Percentiles rank a stretch among this genome's conserved stretches.
Evolutionary conservation across 106 monocot genomes (phyloP).

Genomic region (Xerophyta viscosa): DNA sequence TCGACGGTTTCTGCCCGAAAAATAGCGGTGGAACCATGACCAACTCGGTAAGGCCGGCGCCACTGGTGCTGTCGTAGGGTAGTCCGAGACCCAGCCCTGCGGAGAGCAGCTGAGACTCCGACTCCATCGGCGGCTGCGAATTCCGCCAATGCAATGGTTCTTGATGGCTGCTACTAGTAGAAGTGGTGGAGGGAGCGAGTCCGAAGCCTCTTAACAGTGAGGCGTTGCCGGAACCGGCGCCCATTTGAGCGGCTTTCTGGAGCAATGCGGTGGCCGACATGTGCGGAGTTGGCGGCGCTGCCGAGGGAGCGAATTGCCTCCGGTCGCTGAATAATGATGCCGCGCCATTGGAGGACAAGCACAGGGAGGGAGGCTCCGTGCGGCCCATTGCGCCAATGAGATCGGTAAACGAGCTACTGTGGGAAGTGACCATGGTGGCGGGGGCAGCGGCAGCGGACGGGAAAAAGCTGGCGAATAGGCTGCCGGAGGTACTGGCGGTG

Average conservation of each 20-base stretch:
- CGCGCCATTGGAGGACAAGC: constrained; percentile 24
- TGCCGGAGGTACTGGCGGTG: constrained; percentile 7
- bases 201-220: constrained; percentile 46
- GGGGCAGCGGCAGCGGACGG: constrained; percentile 11
- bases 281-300: constrained; percentile 25
- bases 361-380: constrained; percentile 28
- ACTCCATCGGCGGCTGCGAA: constrained; percentile 4
- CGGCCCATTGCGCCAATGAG: constrained; percentile 23
- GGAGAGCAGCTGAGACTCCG: constrained; percentile 20
- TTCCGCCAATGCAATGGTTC: constrained; percentile 6
- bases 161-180: constrained; percentile 6
- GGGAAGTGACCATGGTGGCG: constrained; percentile 1
- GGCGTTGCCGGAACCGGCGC: constrained; percentile 23
- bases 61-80: constrained; percentile 10
- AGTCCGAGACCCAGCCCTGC: constrained; percentile 40
- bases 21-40: constrained; percentile 34
- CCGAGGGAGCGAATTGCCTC: constrained; percentile 20
- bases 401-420: constrained; percentile 15
- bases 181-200: constrained; percentile 10
- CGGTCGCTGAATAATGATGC: constrained; percentile 8
- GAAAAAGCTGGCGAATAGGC: constrained; percentile 35
- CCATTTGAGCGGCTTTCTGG: constrained; percentile 76
- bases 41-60: constrained; percentile 15
- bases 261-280: constrained; percentile 71
- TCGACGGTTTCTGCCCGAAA: constrained; percentile 55